phyloP scores from a whole-genome alignment of 2,329 filamentous ascomycete genomes.

The Aureobasidium sp. region DNA sequence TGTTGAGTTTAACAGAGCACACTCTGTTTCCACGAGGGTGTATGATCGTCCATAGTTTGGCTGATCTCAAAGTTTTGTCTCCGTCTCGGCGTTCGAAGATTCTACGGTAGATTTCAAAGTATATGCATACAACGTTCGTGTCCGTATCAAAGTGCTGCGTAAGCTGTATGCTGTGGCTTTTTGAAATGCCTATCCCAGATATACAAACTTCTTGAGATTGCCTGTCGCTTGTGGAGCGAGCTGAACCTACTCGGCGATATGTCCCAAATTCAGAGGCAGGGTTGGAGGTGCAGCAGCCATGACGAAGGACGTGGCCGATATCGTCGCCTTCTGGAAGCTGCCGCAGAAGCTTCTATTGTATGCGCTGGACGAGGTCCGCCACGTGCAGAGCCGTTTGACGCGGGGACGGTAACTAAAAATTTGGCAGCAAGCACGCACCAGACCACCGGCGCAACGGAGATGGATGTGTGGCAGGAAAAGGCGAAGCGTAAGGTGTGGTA shows the following conservation, averaged over 20 bases:
- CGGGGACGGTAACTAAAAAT: background rate
- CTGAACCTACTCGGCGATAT: background rate
- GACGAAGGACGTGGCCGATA: background rate
- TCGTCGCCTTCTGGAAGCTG: background rate
- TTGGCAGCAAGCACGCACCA: background rate
- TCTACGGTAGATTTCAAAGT: background rate
- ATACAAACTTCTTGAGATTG: background rate
- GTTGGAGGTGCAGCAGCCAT: background rate
- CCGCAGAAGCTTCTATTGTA: background rate
- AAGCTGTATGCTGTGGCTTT: background rate
- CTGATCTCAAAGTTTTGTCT: background rate
- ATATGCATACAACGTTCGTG: background rate
- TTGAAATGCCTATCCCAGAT: background rate
- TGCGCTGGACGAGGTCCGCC: too few relatives aligned
- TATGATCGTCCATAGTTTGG: background rate
- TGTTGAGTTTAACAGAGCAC: too few relatives aligned
- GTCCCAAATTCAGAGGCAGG: background rate
- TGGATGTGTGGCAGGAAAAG: too few relatives aligned
- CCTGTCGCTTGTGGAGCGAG: slow-evolving; percentile 2
- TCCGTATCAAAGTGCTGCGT: background rate
- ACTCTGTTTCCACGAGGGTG: too few relatives aligned
- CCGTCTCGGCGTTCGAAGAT: background rate
- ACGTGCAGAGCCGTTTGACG: background rate
- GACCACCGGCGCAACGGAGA: background rate
- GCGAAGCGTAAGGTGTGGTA: background rate